Percentiles rank a stretch among this genome's conserved stretches.
phyloP scores from a whole-genome alignment of 2,329 filamentous ascomycete species.

The Diaporthe nobilis region DNA sequence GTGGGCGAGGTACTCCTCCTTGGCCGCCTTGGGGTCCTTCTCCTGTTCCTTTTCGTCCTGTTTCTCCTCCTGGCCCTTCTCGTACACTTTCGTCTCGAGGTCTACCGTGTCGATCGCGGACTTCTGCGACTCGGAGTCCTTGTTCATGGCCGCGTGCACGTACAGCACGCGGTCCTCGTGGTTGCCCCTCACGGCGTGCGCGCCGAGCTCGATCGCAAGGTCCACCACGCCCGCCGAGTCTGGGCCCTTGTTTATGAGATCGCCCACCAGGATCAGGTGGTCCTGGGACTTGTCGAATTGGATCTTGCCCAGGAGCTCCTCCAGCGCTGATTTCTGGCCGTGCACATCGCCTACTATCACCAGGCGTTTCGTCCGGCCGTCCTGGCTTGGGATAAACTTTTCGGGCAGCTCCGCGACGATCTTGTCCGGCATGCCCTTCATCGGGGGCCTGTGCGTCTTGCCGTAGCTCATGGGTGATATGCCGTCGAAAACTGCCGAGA shows the following conservation, averaged over 20 bases:
- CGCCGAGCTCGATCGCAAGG: conserved; percentile 79
- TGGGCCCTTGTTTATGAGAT: conserved; percentile 89
- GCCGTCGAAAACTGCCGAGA: conserved; percentile 25
- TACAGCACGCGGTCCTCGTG: conserved; percentile 91
- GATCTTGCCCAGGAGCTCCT: conserved; percentile 76
- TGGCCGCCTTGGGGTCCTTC: conserved; percentile 39
- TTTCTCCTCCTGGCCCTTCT: conserved; percentile 46
- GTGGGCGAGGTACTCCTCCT: conserved; percentile 43
- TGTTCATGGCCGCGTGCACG: conserved; percentile 62
- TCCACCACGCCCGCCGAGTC: conserved; percentile 84
- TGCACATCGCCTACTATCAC: conserved; percentile 94
- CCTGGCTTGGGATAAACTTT: conserved; percentile 46
- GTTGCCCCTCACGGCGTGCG: conserved; percentile 90
- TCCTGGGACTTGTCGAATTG: conserved; percentile 74
- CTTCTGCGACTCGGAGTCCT: conserved; percentile 12
- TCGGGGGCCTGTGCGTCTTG: conserved; percentile 54
- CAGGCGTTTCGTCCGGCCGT: conserved; percentile 67
- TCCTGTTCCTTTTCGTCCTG: conserved; percentile 7
- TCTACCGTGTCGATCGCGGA: conserved; percentile 9
- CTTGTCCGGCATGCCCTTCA: conserved; percentile 49
- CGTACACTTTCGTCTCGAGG: conserved; percentile 38
- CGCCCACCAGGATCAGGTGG: conserved; percentile 82
- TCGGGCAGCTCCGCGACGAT: conserved; percentile 51
- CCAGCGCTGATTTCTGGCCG: conserved; percentile 81
- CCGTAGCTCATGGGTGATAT: conserved; percentile 57